Evolutionary conservation across 768 basidiomycete species (phyloP).

Genomic region (Rhizopogon roseolus): DNA sequence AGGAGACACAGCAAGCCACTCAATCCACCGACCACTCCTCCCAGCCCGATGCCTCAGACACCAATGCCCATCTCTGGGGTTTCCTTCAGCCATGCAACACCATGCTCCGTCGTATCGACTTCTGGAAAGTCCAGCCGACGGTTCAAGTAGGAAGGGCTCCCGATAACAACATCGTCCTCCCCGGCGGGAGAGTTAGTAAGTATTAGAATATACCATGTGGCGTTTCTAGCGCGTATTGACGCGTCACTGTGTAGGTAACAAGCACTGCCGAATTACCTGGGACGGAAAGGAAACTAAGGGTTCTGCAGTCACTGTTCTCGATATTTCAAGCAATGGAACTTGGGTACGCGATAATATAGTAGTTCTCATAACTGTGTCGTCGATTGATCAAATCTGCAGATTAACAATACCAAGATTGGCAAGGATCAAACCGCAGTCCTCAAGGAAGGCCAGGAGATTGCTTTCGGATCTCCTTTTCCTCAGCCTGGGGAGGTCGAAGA

Average conservation of each 20-base stretch:
- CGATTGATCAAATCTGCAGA: conserved; percentile 12
- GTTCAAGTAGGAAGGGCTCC: conserved; percentile 54
- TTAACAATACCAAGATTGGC: conserved; percentile 38
- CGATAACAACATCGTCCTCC: conserved; percentile 51
- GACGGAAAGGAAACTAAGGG: conserved; percentile 27
- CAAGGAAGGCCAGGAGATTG: conserved; percentile 74
- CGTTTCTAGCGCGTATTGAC: conserved; percentile 15
- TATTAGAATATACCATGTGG: conserved; percentile 9
- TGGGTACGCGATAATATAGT: conserved; percentile 21
- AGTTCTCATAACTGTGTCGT: neutral
- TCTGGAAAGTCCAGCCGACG: conserved; percentile 46
- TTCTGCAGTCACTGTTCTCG: conserved; percentile 28
- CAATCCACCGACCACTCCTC: conserved; percentile 35
- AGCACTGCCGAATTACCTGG: conserved; percentile 34
- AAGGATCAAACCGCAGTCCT: conserved; percentile 36
- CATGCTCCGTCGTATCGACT: conserved; percentile 51
- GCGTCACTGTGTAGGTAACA: conserved; percentile 31
- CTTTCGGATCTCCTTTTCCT: conserved; percentile 61
- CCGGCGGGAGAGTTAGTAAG: conserved; percentile 73
- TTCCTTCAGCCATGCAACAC: conserved; percentile 62
- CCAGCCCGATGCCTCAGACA: conserved; percentile 12
- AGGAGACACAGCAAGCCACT: conserved; percentile 35
- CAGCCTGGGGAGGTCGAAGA: conserved; percentile 56
- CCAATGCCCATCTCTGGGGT: conserved; percentile 54
- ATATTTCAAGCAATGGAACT: conserved; percentile 41